Conservation (phyloP, 768 basidiomycete species). For the Heimioporus sp. region DNA sequence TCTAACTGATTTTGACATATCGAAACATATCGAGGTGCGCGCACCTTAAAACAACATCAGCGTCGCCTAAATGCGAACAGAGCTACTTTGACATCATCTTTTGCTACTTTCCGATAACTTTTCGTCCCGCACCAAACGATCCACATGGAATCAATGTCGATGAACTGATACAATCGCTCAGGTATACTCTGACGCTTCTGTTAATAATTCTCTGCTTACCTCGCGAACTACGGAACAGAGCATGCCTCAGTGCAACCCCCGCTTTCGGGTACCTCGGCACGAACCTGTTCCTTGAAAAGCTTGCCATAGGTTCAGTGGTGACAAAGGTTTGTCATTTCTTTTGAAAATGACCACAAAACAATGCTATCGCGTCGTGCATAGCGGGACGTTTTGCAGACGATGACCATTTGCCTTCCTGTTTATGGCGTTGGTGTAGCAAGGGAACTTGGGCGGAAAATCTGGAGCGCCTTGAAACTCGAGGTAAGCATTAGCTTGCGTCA, state of each 20-base stretch:
- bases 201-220: background rate
- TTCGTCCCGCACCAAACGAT: conserved; percentile 90
- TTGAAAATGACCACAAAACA: background rate
- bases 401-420: conserved; percentile 75
- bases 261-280: conserved; percentile 82
- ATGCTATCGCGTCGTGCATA: conserved; percentile 32
- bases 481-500: conserved; percentile 35
- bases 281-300: conserved; percentile 89
- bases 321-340: conserved; percentile 61
- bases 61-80: conserved; percentile 38
- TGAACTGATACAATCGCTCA: conserved; percentile 72
- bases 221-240: conserved; percentile 33
- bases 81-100: conserved; percentile 92
- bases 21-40: conserved; percentile 72
- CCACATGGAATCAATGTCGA: conserved; percentile 90
- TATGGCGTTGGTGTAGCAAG: conserved; percentile 69
- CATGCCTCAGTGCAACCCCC: conserved; percentile 76
- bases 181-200: conserved; percentile 38
- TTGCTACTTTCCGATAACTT: conserved; percentile 98
- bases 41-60: background rate
- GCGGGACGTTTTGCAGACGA: conserved; percentile 83
- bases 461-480: conserved; percentile 90
- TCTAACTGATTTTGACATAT: conserved; percentile 83
- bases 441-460: conserved; percentile 71
- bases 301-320: conserved; percentile 72